Conservation (phyloP, 805 yeast genomes). For the Wickerhamomyces kurtzmanii region DNA sequence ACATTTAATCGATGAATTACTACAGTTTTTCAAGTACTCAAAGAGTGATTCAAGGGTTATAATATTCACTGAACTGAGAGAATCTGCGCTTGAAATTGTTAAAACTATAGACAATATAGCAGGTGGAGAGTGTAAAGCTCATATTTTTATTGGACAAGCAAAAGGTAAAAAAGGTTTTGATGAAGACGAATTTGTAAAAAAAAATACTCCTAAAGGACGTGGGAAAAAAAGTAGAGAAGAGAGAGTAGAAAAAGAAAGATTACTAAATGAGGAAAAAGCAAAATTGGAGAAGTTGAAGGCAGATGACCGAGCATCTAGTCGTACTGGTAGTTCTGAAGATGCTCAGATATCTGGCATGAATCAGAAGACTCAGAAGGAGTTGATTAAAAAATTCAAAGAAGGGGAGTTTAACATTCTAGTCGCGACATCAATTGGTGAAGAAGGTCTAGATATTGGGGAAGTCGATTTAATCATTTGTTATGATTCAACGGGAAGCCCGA, state of each 20-base stretch:
- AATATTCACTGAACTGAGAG: conserved; percentile 81
- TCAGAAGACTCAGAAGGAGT: conserved; percentile 77
- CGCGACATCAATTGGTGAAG: conserved; percentile 97
- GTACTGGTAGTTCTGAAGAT: conserved; percentile 58
- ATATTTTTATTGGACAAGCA: conserved; percentile 89
- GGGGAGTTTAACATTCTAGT: conserved; percentile 76
- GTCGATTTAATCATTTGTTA: conserved; percentile 90
- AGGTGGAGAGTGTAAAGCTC: conserved; percentile 44
- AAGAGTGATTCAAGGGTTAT: conserved; percentile 61
- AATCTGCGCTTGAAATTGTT: conserved; percentile 83
- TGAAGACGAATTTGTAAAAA: conserved; percentile 36
- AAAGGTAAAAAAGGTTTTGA: conserved; percentile 63
- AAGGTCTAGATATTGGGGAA: conserved; percentile 96
- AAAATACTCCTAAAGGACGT: conserved; percentile 33
- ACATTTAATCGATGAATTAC: conserved; percentile 45
- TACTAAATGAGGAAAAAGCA: conserved; percentile 19
- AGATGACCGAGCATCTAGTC: conserved; percentile 23
- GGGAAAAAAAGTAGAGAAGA: conserved; percentile 24
- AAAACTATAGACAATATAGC: conserved; percentile 39
- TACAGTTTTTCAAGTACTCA: conserved; percentile 36
- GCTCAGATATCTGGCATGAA: conserved; percentile 84
- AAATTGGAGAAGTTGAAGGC: conserved; percentile 20
- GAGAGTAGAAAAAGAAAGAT: conserved; percentile 20
- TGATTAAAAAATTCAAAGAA: conserved; percentile 60
- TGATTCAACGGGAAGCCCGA: conserved; percentile 90